Evolutionary conservation across 305 asterid species (phyloP), one percentile per base, ranked within the genome.

Genomic region (Fraxinus paxiana): DNA sequence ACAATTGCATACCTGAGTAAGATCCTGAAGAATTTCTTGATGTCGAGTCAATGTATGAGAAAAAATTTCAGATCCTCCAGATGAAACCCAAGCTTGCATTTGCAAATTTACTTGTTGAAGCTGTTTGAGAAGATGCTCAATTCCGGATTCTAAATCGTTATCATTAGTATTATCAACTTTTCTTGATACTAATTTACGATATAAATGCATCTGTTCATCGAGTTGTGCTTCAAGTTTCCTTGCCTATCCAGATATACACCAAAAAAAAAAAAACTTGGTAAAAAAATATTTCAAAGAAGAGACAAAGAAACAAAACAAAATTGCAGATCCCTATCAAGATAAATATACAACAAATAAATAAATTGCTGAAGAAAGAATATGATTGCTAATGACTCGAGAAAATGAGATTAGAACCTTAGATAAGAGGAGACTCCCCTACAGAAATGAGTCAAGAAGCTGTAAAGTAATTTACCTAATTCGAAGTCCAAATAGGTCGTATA

Each of bases 31-130:
- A 83, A 93, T 95, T 87, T 95, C 98, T 87, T 91, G 97, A 86
- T 95, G 98, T 38, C 98, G 97, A 76, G 97, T 95, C 90, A 95
- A 85, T 70, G 98, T 93, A 78, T 95, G 98, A 82, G 98, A 95
- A 85, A 91, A 93, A 17, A 91, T 93, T 85, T 95, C 98, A 4
- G 97, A 92, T 87, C 98, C 98, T 79, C 98, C 98, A n/a, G 98
- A 91, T 82, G 99, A 93, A 84, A 93, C 92, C 99, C 98, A 95
- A 70, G 98, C 92, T 87, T 95, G 99, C 99, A 95, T 95, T 88
- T 93, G 97, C 79, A 87, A 81, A 91, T 93, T 90, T 59, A 92
- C 90, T 86, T 89, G 95, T 82, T 92, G 94, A 80, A 95, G 98
- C 84, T 93, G 97, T 85, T 90, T 95, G 83, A 95, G 91, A 72